Percentiles rank a stretch among this genome's conserved stretches.
These are phyloP conservation scores for Cyclocybe cylindracea DNA, from an alignment of 768 basidiomycete species.

Conservation along the genomic window DNA sequence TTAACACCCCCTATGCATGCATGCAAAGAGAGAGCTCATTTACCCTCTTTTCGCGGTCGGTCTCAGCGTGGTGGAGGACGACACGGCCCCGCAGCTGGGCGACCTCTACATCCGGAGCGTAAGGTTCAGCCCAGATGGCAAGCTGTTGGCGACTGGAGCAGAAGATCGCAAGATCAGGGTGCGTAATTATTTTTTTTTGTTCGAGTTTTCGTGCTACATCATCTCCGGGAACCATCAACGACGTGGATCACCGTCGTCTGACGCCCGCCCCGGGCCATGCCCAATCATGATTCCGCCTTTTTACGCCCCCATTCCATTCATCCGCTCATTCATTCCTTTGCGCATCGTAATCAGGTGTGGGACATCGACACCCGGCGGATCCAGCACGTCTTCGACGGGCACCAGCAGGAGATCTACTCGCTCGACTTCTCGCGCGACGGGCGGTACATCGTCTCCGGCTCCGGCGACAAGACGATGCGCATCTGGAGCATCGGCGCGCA, in stretches of 20 bases:
- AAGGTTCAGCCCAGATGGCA: conserved; percentile 92
- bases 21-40: conserved; percentile 1
- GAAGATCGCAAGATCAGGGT: conserved; percentile 94
- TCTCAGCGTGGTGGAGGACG: conserved; percentile 74
- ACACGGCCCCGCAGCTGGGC: conserved; percentile 66
- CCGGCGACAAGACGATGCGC: conserved; percentile 61
- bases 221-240: no score
- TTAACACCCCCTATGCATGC: not conserved
- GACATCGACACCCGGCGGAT: conserved; percentile 79
- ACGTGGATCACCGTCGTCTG: not conserved
- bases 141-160: conserved; percentile 90
- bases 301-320: not conserved
- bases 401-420: conserved; percentile 91
- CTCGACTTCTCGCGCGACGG: conserved; percentile 89
- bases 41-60: not conserved
- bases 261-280: no score
- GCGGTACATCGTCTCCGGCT: conserved; percentile 84
- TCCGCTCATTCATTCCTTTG: not conserved
- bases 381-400: conserved; percentile 75
- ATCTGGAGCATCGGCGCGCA: conserved; percentile 44
- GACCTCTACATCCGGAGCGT: conserved; percentile 95
- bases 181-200: conserved; percentile 35
- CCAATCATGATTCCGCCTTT: not conserved
- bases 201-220: not conserved
- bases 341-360: conserved; percentile 67